Evolutionary conservation across 306 rosid species (phyloP).

Genomic region (Cicer cuneatum): DNA sequence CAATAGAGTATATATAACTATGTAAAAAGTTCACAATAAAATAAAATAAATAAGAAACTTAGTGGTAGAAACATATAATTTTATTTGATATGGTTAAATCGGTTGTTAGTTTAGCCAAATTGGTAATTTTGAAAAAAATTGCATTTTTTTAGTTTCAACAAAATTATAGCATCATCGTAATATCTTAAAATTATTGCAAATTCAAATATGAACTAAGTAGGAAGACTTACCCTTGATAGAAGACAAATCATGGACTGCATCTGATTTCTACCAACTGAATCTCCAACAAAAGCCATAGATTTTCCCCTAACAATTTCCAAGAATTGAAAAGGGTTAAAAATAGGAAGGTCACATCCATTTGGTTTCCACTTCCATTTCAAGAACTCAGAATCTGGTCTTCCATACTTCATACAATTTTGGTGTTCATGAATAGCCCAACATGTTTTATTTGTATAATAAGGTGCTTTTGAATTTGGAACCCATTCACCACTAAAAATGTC

Average conservation of each 20-base stretch:
- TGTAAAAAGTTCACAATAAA: not conserved
- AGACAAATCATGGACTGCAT: slow-evolving; percentile 83
- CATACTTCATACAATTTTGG: slow-evolving; percentile 88
- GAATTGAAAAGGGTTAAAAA: slow-evolving; percentile 82
- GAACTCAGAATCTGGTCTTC: slow-evolving; percentile 76
- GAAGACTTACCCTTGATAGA: slow-evolving; percentile 50
- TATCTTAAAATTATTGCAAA: not conserved
- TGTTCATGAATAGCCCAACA: slow-evolving; percentile 95
- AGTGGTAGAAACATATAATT: not conserved
- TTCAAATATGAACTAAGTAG: not conserved
- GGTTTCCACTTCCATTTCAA: slow-evolving; percentile 95
- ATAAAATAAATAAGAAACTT: not conserved
- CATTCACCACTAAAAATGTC: slow-evolving; percentile 86
- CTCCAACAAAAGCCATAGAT: slow-evolving; percentile 91
- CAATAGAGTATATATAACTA: slow-evolving; percentile 1
- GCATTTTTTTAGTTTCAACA: not conserved
- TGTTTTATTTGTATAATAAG: slow-evolving; percentile 72
- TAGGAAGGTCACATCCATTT: slow-evolving; percentile 71
- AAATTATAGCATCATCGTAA: not conserved
- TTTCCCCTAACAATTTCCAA: slow-evolving; percentile 74
- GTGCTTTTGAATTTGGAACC: slow-evolving; percentile 80
- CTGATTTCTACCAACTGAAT: slow-evolving; percentile 94
- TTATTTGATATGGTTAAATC: not conserved
- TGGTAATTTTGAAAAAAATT: not conserved
- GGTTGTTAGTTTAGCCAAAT: not conserved